A percentile compares a stretch with the other conserved stretches of the same genome.
phyloP scores from a whole-genome alignment of 2,329 filamentous ascomycete genomes.

The Aspergillus thermomutatus region DNA sequence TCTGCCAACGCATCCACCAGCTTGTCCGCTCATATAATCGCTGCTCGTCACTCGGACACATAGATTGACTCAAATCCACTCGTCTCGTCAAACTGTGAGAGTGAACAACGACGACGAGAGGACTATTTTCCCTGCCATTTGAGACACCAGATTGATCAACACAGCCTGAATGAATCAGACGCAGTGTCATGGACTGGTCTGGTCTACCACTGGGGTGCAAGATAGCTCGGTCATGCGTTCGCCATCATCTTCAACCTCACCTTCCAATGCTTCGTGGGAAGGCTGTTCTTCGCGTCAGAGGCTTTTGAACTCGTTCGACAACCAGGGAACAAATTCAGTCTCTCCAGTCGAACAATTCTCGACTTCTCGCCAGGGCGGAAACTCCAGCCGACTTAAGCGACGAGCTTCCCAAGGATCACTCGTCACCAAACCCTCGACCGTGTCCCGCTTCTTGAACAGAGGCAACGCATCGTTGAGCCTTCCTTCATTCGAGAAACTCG shows the following conservation, averaged over 20 bases:
- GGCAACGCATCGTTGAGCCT: slow-evolving; percentile 44
- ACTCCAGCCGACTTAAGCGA: slow-evolving; percentile 29
- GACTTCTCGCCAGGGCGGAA: slow-evolving; percentile 9
- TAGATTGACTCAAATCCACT: not conserved
- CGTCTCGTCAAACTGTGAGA: not conserved
- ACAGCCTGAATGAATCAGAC: slow-evolving; percentile 30
- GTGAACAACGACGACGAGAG: not conserved
- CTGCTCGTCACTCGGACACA: not conserved
- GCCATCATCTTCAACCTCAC: slow-evolving; percentile 18
- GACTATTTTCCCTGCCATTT: not conserved
- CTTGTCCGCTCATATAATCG: not conserved
- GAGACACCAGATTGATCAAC: slow-evolving; percentile 2
- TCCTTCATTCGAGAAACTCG: slow-evolving; percentile 52
- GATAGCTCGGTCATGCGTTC: slow-evolving; percentile 29
- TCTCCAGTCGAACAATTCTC: slow-evolving; percentile 19
- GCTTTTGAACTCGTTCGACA: slow-evolving; percentile 11
- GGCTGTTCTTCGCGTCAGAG: slow-evolving; percentile 12
- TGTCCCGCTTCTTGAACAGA: slow-evolving; percentile 36
- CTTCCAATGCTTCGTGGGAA: slow-evolving; percentile 15
- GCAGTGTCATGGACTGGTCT: slow-evolving; percentile 30
- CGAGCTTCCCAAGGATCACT: slow-evolving; percentile 37
- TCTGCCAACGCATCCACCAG: not conserved
- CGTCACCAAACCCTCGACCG: slow-evolving; percentile 30
- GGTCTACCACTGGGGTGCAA: slow-evolving; percentile 21
- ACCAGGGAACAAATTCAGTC: slow-evolving; percentile 15